Evolutionary conservation across 148 eudicot genomes (phyloP), one percentile per base, ranked within the genome.

Genomic region (Rhododendron griersonianum): DNA sequence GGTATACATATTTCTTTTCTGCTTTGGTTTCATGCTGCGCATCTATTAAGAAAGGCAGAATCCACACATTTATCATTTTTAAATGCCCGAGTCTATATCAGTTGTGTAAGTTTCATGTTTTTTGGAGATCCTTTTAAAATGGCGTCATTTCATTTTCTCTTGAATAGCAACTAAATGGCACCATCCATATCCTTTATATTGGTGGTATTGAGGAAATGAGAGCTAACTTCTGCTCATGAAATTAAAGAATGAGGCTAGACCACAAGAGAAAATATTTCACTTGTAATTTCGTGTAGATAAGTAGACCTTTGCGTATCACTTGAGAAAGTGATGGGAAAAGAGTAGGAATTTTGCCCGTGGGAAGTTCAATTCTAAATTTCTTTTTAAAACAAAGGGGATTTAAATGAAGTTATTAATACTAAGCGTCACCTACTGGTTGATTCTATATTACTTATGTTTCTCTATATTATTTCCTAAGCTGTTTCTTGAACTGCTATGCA

Each of bases 171-270:
- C 81, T 78, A 55, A 78, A 44, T 37, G 81, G 11, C 7, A 19
- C 7, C 19, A 41, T 21, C 50, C 80, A 41, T 78, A 23, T 45
- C 81, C 81, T 76, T 78, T 45, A 25, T 13, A 48, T 19, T 44
- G 53, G 81, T 21, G 53, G 81, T 23, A 78, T 47, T 78, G 81
- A 23, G 23, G 81, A 78, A 45, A 78, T 78, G 15, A 78, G 81
- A 78, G 53, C 53, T 78, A 7, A 78, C 28, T 15, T 78, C 30
- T 13, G 48, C 48, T 78, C 30, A 19, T 10, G 51, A 44, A 19
- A 19, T 44, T 25, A 45, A 45, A 78, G 25, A 65, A n/a, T 14
- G 2, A n/a, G 48, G 19, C 41, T 15, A 41, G 15, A 76, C 37
- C 77, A 74, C 45, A 3, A 7, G n/a, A 77, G 50, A 41, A 39